Conservation (phyloP, 352 stramenopile species). For the Pythium scleroteichum region DNA sequence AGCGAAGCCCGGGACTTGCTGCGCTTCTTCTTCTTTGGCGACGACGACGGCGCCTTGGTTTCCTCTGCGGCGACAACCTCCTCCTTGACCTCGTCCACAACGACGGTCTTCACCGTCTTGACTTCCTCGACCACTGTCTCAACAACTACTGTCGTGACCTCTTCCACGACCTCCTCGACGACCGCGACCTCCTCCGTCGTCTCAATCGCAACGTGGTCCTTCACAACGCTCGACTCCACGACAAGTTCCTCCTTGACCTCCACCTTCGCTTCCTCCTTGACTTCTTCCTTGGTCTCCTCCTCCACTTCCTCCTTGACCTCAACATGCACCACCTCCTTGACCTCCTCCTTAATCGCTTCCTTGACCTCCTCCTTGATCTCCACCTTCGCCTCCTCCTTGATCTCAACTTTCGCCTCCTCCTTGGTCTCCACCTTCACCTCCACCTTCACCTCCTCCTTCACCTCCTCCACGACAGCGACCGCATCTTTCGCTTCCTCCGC, state of each 20-base stretch:
- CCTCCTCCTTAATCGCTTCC: constrained; percentile 8
- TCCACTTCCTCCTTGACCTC: too few species aligned
- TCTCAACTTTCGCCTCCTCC: not conserved
- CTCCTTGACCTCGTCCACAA: constrained; percentile 2
- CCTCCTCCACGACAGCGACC: constrained; percentile 1
- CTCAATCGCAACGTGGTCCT: not conserved
- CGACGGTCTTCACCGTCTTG: not conserved
- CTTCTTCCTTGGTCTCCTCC: too few species aligned
- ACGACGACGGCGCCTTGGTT: constrained; percentile 5
- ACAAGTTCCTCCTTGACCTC: too few species aligned
- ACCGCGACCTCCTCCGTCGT: not conserved
- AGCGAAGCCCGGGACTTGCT: constrained; percentile 11
- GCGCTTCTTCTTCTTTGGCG: constrained; percentile 12
- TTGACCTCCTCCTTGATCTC: too few species aligned
- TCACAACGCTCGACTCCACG: too few species aligned
- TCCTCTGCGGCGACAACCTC: not conserved
- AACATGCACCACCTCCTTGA: not conserved
- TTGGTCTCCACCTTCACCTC: constrained; percentile 5
- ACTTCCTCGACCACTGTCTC: constrained; percentile 19
- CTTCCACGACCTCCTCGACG: too few species aligned
- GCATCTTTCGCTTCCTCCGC: not conserved
- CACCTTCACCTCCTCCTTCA: constrained; percentile 19
- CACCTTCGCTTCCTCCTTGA: too few species aligned
- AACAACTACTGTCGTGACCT: constrained; percentile 17
- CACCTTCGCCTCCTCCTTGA: not conserved